phyloP scores from a whole-genome alignment of 2,329 filamentous ascomycete genomes.

The Lasiodiplodia gonubiensis region DNA sequence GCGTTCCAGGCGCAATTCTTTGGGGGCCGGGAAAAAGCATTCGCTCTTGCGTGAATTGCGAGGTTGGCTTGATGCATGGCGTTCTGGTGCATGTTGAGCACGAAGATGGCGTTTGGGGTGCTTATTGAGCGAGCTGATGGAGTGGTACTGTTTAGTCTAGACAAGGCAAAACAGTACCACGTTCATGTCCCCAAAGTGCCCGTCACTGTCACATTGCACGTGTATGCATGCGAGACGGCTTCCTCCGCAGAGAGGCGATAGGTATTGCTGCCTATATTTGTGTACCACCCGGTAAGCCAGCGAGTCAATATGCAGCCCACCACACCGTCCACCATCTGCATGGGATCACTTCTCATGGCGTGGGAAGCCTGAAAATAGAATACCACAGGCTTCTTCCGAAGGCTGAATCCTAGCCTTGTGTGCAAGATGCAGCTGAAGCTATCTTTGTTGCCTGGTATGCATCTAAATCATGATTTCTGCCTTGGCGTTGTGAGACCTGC shows the following conservation, averaged over 20 bases:
- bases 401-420: background rate
- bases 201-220: background rate
- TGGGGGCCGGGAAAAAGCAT: background rate
- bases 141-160: background rate
- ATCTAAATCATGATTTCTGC: background rate
- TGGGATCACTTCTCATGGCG: background rate
- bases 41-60: background rate
- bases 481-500: background rate
- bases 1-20: background rate
- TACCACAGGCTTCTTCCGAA: background rate
- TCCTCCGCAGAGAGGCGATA: background rate
- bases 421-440: background rate
- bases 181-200: background rate
- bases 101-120: background rate
- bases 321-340: conserved; percentile 5
- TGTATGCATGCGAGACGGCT: background rate
- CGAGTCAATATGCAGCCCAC: background rate
- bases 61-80: no score
- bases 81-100: background rate
- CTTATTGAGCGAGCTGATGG: background rate
- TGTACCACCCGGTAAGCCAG: background rate
- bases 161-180: background rate
- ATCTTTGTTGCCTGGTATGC: background rate
- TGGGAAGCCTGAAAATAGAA: background rate
- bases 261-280: background rate